Evolutionary conservation across 441 rosid genomes (phyloP), one percentile per base, ranked within the genome.

Genomic region (Cnidoscolus chayamansa): DNA sequence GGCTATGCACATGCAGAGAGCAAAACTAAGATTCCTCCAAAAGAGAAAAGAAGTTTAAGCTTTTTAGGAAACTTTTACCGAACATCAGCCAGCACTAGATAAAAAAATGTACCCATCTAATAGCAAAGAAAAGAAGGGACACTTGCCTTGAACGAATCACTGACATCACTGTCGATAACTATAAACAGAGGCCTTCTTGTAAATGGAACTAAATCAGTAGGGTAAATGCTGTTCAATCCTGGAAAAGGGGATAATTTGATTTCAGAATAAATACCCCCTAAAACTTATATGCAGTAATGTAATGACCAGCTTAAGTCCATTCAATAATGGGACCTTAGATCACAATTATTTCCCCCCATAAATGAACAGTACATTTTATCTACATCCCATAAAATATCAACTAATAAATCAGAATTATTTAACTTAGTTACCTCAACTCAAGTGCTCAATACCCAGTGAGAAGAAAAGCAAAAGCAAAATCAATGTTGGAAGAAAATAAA

Each of bases 151-250:
- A 92, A 94, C 65, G 84, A 85, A 75, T 82, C 82, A 64, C 93
- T 90, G 81, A 79, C 73, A 69, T 92, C 93, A 75, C 99, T 90
- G 84, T 92, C 99, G 71, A 92, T 81, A 62, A 94, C 75, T 67
- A 92, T 74, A 81, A 94, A 88, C 49, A 92, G 96, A 60, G 97
- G 94, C 79, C 82, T 89, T 78, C 97, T 88, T 59, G 97, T 90
- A 81, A 94, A 94, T 74, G 99, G 97, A 85, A 90, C 84, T 70
- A 94, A 79, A 86, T 94, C 96, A 74, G 86, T 78, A 51, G 99
- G 97, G 78, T 90, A 90, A 76, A 94, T 82, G 84, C 82, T 86
- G 83, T 88, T 94, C 72, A 83, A 69, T 85, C 96, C 99, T 94
- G 86, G 63, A 81, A 85, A 67, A 49, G 56, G 63, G 56, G 63